A percentile compares a stretch with the other conserved stretches of the same genome.
Conservation (phyloP, 768 basidiomycete genomes). For the Ephemerocybe angulata region DNA sequence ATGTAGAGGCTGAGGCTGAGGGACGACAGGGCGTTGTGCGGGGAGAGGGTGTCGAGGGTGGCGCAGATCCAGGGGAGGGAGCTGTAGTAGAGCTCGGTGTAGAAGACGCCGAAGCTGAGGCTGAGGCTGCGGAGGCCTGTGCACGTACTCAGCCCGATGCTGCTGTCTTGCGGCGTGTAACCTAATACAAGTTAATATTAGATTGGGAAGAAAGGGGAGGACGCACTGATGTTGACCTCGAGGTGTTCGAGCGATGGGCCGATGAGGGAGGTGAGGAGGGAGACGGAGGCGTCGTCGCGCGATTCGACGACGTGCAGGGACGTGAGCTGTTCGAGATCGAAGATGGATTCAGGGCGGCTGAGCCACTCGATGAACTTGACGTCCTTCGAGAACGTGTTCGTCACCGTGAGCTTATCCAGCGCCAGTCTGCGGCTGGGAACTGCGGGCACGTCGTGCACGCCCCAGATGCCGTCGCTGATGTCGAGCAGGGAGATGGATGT, state of each 20-base stretch:
- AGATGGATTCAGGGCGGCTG: constrained; percentile 7
- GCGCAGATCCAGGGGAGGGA: constrained; percentile 7
- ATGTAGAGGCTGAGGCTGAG: constrained; percentile 4
- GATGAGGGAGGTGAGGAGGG: not conserved
- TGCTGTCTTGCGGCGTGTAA: constrained; percentile 1
- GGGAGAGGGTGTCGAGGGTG: constrained; percentile 5
- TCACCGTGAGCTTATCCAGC: constrained; percentile 8
- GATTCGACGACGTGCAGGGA: constrained; percentile 10
- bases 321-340: constrained; percentile 8
- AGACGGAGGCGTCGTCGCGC: constrained; percentile 7
- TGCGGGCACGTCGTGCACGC: not conserved
- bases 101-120: constrained; percentile 6
- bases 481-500: constrained; percentile 8
- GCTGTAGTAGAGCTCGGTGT: constrained; percentile 10
- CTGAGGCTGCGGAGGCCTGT: constrained; percentile 1
- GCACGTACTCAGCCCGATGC: constrained; percentile 1
- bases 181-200: not conserved
- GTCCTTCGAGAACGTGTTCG: constrained; percentile 11
- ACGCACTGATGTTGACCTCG: constrained; percentile 9
- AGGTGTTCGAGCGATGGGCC: constrained; percentile 6
- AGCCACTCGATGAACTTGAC: constrained; percentile 11
- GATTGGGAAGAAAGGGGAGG: not conserved
- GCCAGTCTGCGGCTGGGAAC: not conserved
- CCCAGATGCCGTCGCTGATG: constrained; percentile 9
- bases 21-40: too few relatives aligned